phyloP scores from a whole-genome alignment of 192 early-diverging fungal species.

The Coemansia sp. region DNA sequence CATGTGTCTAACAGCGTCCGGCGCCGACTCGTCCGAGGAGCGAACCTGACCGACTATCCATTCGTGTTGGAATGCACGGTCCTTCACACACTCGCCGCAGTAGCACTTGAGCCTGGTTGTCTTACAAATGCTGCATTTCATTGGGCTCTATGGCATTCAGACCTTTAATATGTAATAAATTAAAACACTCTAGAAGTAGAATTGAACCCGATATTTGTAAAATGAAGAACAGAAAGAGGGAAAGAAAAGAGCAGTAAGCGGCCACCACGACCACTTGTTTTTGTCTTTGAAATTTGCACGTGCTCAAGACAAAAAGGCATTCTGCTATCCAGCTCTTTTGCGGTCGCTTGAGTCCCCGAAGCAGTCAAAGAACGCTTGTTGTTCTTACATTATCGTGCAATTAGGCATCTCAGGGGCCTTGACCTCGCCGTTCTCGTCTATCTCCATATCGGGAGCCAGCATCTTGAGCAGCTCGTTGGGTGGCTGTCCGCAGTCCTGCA shows the following conservation, averaged over 20 bases:
- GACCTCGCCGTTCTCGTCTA: slow-evolving; percentile 73
- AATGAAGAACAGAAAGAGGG: slow-evolving; percentile 2
- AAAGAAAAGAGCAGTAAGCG: not conserved
- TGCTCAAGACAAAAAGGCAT: not conserved
- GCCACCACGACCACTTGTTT: not conserved
- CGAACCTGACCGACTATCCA: slow-evolving; percentile 18
- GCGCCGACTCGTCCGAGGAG: not conserved
- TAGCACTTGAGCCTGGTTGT: slow-evolving; percentile 25
- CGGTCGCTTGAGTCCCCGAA: not conserved
- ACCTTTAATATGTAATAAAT: not conserved
- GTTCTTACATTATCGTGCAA: slow-evolving; percentile 28
- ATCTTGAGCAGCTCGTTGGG: slow-evolving; percentile 87
- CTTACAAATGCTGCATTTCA: slow-evolving; percentile 53
- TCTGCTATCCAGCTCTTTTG: too few relatives aligned
- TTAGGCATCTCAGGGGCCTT: slow-evolving; percentile 57
- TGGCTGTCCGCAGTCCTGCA: slow-evolving; percentile 97
- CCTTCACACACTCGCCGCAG: slow-evolving; percentile 45
- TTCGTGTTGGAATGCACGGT: slow-evolving; percentile 38
- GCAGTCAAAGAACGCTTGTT: not conserved
- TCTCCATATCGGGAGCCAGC: slow-evolving; percentile 86
- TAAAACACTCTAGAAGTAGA: not conserved
- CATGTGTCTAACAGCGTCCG: not conserved
- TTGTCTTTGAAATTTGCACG: not conserved
- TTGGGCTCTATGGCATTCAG: slow-evolving; percentile 4
- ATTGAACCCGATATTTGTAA: not conserved